These are phyloP conservation scores for Xylariomycetidae sp. DNA, from an alignment of 2,329 filamentous ascomycete genomes.

Conservation along the genomic window DNA sequence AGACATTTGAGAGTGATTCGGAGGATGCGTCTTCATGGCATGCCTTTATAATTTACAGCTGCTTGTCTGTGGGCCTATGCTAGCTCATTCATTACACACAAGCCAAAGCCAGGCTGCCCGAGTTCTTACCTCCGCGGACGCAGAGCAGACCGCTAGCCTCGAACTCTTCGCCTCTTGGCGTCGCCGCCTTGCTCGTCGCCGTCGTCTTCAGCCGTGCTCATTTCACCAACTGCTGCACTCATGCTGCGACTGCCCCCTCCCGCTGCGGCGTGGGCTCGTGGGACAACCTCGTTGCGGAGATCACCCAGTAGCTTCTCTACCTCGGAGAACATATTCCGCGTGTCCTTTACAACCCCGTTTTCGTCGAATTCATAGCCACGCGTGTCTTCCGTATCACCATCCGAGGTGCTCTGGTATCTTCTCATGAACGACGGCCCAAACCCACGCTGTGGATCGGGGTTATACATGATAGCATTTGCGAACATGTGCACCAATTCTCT, in stretches of 20 bases:
- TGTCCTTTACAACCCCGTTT: conserved; percentile 81
- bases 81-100: not conserved
- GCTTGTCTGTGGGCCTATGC: no score
- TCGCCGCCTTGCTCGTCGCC: conserved; percentile 40
- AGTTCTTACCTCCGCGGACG: not conserved
- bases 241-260: conserved; percentile 24
- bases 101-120: not conserved
- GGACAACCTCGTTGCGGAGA: conserved; percentile 64
- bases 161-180: conserved; percentile 25
- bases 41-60: no score
- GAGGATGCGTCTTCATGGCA: no score
- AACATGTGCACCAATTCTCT: conserved; percentile 95
- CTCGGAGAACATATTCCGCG: conserved; percentile 82
- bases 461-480: conserved; percentile 98
- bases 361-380: conserved; percentile 66
- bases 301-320: conserved; percentile 73
- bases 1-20: no score
- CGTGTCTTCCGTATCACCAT: conserved; percentile 32
- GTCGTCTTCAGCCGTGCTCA: conserved; percentile 41
- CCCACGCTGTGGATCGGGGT: conserved; percentile 70
- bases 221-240: conserved; percentile 33
- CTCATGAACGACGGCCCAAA: conserved; percentile 57
- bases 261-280: conserved; percentile 31
- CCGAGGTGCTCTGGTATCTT: conserved; percentile 27
- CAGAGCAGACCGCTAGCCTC: conserved; percentile 16